Evolutionary conservation across 495 filamentous ascomycete species (phyloP).

Genomic region (Xeromyces bisporus): DNA sequence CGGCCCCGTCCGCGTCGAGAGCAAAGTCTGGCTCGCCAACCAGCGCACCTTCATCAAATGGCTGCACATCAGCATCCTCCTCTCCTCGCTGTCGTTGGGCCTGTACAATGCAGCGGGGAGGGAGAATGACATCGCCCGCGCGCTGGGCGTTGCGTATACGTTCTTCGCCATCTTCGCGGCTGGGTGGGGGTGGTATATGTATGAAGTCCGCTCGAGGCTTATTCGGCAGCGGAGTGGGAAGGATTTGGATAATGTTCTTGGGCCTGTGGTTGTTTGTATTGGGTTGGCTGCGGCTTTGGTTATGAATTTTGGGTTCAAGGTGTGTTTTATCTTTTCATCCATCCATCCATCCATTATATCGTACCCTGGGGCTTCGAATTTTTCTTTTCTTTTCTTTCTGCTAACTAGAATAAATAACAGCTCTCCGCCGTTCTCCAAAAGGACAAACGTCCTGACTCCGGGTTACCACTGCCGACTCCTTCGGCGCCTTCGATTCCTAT

Average conservation of each 20-base stretch:
- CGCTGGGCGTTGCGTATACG: constrained; percentile 66
- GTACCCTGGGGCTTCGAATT: neutral
- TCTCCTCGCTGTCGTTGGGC: constrained; percentile 65
- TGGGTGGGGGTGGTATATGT: constrained; percentile 74
- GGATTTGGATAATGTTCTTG: constrained; percentile 78
- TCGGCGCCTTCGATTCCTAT: no score
- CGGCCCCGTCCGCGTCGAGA: constrained; percentile 77
- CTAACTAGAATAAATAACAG: constrained; percentile 4
- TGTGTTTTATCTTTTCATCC: constrained; percentile 5
- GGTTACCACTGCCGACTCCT: no score
- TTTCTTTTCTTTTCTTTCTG: constrained; percentile 13
- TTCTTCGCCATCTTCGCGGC: constrained; percentile 66
- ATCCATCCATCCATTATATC: neutral
- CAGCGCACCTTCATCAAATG: constrained; percentile 96
- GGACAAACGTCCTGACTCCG: neutral
- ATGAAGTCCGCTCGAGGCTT: constrained; percentile 54
- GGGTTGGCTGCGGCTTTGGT: constrained; percentile 63
- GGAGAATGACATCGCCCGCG: constrained; percentile 50
- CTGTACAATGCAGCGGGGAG: constrained; percentile 75
- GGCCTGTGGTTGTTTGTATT: constrained; percentile 67
- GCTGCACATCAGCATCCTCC: constrained; percentile 80
- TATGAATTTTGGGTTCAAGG: constrained; percentile 79
- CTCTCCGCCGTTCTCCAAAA: neutral
- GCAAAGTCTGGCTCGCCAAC: constrained; percentile 97
- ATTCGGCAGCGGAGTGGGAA: constrained; percentile 72